phyloP scores from a whole-genome alignment of 1,139 yeast genomes.

The Yamadazyma triangularis region DNA sequence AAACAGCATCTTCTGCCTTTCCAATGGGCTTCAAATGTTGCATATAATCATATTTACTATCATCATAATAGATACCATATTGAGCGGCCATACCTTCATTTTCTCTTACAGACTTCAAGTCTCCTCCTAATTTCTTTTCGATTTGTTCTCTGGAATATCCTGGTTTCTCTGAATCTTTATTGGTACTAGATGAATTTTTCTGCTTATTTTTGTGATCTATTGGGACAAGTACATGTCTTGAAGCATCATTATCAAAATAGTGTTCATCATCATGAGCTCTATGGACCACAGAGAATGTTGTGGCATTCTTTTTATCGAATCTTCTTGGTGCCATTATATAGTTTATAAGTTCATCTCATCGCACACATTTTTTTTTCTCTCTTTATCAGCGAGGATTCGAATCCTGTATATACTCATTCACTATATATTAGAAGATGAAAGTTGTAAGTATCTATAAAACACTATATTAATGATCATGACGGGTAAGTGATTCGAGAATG shows the following conservation, averaged over 20 bases:
- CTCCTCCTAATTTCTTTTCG: conserved; percentile 36
- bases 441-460: background rate
- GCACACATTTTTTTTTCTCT: background rate
- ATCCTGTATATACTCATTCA: background rate
- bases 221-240: conserved; percentile 76
- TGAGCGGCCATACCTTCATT: conserved; percentile 84
- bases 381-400: background rate
- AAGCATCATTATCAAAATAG: conserved; percentile 77
- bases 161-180: conserved; percentile 6
- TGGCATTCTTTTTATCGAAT: conserved; percentile 70
- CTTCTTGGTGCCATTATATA: conserved; percentile 29
- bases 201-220: conserved; percentile 38
- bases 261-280: conserved; percentile 90
- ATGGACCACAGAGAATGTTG: conserved; percentile 76
- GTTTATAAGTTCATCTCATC: background rate
- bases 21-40: conserved; percentile 94
- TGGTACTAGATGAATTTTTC: too few relatives aligned
- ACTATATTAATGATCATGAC: conserved; percentile 16
- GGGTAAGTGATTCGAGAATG: conserved; percentile 15
- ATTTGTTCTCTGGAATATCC: conserved; percentile 33
- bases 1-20: conserved; percentile 57
- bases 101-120: conserved; percentile 35
- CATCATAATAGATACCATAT: conserved; percentile 85
- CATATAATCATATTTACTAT: conserved; percentile 89
- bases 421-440: too few relatives aligned